Conservation (phyloP, 352 stramenopile species). For the Phytopythium montanum region DNA sequence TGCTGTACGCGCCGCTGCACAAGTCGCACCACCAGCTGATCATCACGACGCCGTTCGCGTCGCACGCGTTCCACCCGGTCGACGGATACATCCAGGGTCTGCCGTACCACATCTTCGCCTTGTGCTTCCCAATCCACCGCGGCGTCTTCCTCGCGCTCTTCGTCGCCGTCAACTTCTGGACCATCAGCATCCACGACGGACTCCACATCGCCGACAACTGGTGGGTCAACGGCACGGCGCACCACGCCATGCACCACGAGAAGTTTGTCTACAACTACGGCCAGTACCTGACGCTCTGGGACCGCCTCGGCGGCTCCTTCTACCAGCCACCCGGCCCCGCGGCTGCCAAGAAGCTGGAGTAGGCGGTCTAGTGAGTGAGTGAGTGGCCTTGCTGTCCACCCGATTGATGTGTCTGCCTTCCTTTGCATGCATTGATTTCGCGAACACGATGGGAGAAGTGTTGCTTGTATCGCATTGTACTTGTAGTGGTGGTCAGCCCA, state of each 20-base stretch:
- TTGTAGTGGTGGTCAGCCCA: no score
- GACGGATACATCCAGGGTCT: slow-evolving; percentile 68
- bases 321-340: slow-evolving; percentile 30
- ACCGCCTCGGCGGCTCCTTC: slow-evolving; percentile 63
- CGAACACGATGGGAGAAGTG: no score
- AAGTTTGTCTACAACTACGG: slow-evolving; percentile 75
- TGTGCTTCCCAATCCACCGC: slow-evolving; percentile 63
- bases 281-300: slow-evolving; percentile 77
- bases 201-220: slow-evolving; percentile 50
- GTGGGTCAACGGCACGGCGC: slow-evolving; percentile 58
- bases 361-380: background rate
- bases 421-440: background rate
- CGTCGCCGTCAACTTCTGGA: slow-evolving; percentile 69
- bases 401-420: no score
- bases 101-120: slow-evolving; percentile 67
- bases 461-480: no score
- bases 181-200: slow-evolving; percentile 75
- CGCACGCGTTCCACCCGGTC: slow-evolving; percentile 68
- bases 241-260: slow-evolving; percentile 64
- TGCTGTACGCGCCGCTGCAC: slow-evolving; percentile 59
- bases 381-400: background rate
- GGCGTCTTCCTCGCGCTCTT: slow-evolving; percentile 58
- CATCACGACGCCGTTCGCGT: slow-evolving; percentile 62
- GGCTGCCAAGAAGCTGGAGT: slow-evolving; percentile 7
- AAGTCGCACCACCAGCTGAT: slow-evolving; percentile 82